These are phyloP conservation scores for Pseudocercospora crystallina DNA, from an alignment of 2,329 filamentous ascomycete genomes.

Conservation along the genomic window DNA sequence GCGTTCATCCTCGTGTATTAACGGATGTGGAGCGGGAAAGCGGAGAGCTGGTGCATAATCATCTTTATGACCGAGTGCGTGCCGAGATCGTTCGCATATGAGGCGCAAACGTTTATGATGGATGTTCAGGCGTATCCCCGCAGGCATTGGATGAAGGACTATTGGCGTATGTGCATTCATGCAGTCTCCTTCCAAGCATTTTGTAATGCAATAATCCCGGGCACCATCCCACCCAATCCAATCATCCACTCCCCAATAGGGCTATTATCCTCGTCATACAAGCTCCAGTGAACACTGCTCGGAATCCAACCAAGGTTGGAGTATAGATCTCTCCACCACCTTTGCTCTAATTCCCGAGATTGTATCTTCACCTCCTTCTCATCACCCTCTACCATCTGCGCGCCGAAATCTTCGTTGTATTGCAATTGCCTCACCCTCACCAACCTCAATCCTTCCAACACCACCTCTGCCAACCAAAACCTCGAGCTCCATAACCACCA, in stretches of 20 bases:
- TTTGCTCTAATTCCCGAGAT: slow-evolving; percentile 35
- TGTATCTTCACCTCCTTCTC: slow-evolving; percentile 30
- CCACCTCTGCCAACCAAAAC: slow-evolving; percentile 78
- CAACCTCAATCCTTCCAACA: slow-evolving; percentile 71
- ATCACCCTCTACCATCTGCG: slow-evolving; percentile 44
- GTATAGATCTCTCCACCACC: slow-evolving; percentile 66
- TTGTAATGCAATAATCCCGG: slow-evolving; percentile 43
- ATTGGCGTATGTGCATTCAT: not conserved
- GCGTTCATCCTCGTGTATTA: slow-evolving; percentile 64
- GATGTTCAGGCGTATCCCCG: not conserved
- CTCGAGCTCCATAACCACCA: slow-evolving; percentile 73
- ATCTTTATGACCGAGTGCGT: slow-evolving; percentile 76
- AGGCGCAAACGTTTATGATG: slow-evolving; percentile 1
- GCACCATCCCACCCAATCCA: slow-evolving; percentile 58
- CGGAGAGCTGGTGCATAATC: slow-evolving; percentile 65
- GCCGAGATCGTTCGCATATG: slow-evolving; percentile 84
- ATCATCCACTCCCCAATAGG: slow-evolving; percentile 57
- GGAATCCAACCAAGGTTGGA: slow-evolving; percentile 77
- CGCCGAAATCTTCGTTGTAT: slow-evolving; percentile 33
- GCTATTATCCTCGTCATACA: slow-evolving; percentile 62
- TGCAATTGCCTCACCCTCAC: slow-evolving; percentile 44
- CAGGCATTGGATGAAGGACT: too few relatives aligned
- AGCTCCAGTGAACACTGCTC: slow-evolving; percentile 79
- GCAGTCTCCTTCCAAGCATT: slow-evolving; percentile 47
- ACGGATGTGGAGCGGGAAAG: slow-evolving; percentile 58